Percentiles rank a stretch among this genome's conserved stretches.
These are phyloP conservation scores for Chytriomyces confervae DNA, from an alignment of 192 early-diverging fungal species.

Conservation along the genomic window DNA sequence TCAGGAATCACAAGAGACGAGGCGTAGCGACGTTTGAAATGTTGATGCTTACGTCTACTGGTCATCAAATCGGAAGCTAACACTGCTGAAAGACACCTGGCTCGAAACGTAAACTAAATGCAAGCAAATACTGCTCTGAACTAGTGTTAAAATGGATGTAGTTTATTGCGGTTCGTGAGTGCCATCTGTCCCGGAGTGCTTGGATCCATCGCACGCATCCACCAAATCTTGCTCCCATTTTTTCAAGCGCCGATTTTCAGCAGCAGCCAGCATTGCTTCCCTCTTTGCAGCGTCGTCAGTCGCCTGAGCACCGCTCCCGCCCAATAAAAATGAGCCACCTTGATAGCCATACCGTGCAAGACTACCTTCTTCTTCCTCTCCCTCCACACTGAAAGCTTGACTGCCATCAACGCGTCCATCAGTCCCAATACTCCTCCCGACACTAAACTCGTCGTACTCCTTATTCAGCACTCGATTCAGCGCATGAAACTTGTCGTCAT, in stretches of 20 bases:
- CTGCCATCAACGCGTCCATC: constrained; percentile 40
- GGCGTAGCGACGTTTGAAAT: too few relatives aligned
- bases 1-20: too few relatives aligned
- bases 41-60: too few relatives aligned
- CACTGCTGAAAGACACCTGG: too few relatives aligned
- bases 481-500: constrained; percentile 75
- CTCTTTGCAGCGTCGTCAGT: constrained; percentile 5
- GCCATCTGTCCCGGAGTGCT: too few relatives aligned
- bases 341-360: constrained; percentile 56
- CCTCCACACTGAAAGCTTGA: constrained; percentile 37
- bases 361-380: neutral
- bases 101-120: too few relatives aligned
- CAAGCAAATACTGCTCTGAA: too few relatives aligned
- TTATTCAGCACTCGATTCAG: constrained; percentile 76
- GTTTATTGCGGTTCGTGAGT: too few relatives aligned
- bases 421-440: neutral
- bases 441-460: constrained; percentile 63
- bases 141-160: too few relatives aligned
- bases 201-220: constrained; percentile 57
- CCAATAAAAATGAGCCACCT: constrained; percentile 66
- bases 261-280: constrained; percentile 62
- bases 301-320: constrained; percentile 43
- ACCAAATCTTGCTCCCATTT: constrained; percentile 71
- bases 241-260: constrained; percentile 65
- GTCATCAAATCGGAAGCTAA: too few relatives aligned